A percentile compares a stretch with the other conserved stretches of the same genome.
Conservation (phyloP, 2,329 filamentous ascomycete species). For the Parafenestella ontariensis region DNA sequence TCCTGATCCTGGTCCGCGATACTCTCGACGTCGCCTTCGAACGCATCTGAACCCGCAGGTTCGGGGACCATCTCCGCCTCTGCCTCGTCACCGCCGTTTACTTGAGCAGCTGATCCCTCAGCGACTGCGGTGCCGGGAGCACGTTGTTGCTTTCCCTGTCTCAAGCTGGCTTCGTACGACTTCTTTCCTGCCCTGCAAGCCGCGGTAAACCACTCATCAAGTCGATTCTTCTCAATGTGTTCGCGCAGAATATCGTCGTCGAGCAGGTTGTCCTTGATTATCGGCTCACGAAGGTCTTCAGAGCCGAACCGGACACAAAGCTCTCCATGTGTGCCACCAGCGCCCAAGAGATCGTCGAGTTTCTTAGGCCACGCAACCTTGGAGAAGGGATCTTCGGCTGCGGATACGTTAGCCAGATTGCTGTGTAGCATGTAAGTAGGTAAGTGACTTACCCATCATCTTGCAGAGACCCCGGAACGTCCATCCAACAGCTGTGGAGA, state of each 20-base stretch:
- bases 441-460: constrained; percentile 61
- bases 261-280: constrained; percentile 73
- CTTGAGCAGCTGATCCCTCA: neutral
- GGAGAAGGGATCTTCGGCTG: constrained; percentile 20
- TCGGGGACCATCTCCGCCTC: constrained; percentile 14
- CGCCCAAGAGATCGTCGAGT: constrained; percentile 45
- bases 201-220: constrained; percentile 72
- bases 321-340: constrained; percentile 63
- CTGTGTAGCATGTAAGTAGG: neutral
- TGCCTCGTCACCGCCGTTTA: constrained; percentile 2
- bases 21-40: constrained; percentile 34
- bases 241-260: constrained; percentile 73
- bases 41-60: constrained; percentile 22
- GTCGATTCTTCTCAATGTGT: constrained; percentile 70
- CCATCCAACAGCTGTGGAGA: constrained; percentile 69
- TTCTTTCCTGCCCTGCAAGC: constrained; percentile 49
- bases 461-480: constrained; percentile 71
- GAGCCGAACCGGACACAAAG: constrained; percentile 61
- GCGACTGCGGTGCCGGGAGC: neutral
- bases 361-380: constrained; percentile 28
- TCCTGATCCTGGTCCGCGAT: constrained; percentile 29
- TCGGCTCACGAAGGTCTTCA: constrained; percentile 68
- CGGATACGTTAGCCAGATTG: constrained; percentile 7
- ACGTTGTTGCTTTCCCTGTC: constrained; percentile 24
- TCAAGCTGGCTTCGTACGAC: constrained; percentile 29